Base-by-base conservation (phyloP, 306 rosid genomes). In the Ormosia semicastrata region DNA sequence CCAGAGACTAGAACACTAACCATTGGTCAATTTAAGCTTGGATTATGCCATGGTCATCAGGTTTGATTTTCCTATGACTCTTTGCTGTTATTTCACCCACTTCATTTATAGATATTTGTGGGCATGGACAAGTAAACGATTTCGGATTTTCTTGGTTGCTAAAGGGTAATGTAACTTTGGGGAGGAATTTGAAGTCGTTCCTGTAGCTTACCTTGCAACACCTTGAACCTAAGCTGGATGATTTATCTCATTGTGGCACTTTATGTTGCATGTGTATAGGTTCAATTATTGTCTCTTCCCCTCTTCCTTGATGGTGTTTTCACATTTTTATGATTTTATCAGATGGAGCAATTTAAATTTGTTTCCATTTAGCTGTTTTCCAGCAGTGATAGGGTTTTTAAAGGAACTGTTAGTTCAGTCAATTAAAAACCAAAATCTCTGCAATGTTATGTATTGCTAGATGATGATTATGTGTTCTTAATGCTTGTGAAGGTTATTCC, bases 21-120 rank as follows among this genome's bases (percentile, higher is more conserved):
- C 18, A 95, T 95, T 41, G 99, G 99, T 65, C 99, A 95, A 85
- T 95, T 95, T 87, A 95, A 95, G 91, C 84, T 95, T 75, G 99
- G 99, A 81, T 43, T 95, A 6, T 93, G 99, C 77, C 99, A 95
- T 88, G 99, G 99, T 80, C 99, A 95, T 91, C 99, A 93, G 98
- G 99, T 95, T 64, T 85, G 86, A 53, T 70, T 63, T 81, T 30
- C 7, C n/a, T 81, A 60, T 62, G 15, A 67, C 18, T 54, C 17
- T 24, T 24, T 72, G n/a, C 8, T 39, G 17, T 66, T 29, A 36
- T 30, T 32, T 54, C 11, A 15, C 78, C 1, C 29, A 13, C 18
- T 73, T 66, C 14, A 5, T 57, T 63, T 68, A 43, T 63, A 65
- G 46, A 24, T 73, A 76, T 76, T 30, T 7, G 13, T 34, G 2